These are phyloP conservation scores for Wickerhamiella alocasiicola DNA, from an alignment of 805 yeast genomes.

Conservation along the genomic window DNA sequence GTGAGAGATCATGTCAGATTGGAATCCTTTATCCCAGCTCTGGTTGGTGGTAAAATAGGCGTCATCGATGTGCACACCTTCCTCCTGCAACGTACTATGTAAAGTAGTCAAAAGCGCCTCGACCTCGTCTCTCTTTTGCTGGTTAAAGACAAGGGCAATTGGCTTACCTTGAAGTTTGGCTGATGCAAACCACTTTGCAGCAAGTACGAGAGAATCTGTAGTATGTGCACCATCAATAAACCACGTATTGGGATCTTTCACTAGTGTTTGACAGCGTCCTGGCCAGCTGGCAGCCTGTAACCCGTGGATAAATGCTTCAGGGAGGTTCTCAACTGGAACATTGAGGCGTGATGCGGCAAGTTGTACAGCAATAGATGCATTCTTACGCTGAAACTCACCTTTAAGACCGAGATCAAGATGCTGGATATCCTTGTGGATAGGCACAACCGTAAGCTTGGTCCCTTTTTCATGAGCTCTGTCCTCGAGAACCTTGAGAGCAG, in stretches of 20 bases:
- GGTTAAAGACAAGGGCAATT: slow-evolving; percentile 68
- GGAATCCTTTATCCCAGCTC: slow-evolving; percentile 80
- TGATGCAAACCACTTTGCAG: slow-evolving; percentile 64
- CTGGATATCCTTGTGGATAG: slow-evolving; percentile 30
- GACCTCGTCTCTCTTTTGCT: slow-evolving; percentile 78
- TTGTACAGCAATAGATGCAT: slow-evolving; percentile 79
- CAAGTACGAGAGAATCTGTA: slow-evolving; percentile 69
- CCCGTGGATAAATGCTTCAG: slow-evolving; percentile 17
- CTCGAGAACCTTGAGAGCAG: slow-evolving; percentile 36
- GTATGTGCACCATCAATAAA: slow-evolving; percentile 95
- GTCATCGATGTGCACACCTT: slow-evolving; percentile 23
- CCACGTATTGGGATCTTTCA: slow-evolving; percentile 50
- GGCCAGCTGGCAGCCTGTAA: slow-evolving; percentile 48
- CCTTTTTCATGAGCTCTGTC: slow-evolving; percentile 60
- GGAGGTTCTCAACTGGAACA: slow-evolving; percentile 14
- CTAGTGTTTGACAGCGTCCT: slow-evolving; percentile 81
- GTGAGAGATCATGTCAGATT: slow-evolving; percentile 66
- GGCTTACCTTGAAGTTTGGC: slow-evolving; percentile 6
- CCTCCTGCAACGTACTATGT: slow-evolving; percentile 22
- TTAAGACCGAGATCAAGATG: slow-evolving; percentile 27
- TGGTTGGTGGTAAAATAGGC: slow-evolving; percentile 78
- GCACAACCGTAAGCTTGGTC: slow-evolving; percentile 38
- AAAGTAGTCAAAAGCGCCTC: slow-evolving; percentile 41
- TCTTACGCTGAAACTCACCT: slow-evolving; percentile 72
- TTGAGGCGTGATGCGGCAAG: slow-evolving; percentile 44